Evolutionary conservation across 1,284 basidiomycete genomes (phyloP).

Genomic region (Prillingera fragicola): DNA sequence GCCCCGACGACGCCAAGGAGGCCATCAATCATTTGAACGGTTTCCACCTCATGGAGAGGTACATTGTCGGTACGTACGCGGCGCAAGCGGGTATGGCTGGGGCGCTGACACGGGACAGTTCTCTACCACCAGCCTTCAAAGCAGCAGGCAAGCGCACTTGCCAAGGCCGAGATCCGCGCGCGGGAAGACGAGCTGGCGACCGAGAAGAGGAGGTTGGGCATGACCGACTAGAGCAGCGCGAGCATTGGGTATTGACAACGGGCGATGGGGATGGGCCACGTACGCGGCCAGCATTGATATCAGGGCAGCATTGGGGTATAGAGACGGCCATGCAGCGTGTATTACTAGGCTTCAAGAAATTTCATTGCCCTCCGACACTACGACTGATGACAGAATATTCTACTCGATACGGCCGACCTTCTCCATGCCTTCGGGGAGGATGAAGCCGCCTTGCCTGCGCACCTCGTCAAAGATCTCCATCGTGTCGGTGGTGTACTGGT

Average conservation of each 20-base stretch:
- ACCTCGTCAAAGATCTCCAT: conserved; percentile 47
- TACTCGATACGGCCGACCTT: conserved; percentile 19
- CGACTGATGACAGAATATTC: background rate
- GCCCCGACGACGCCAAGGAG: conserved; percentile 71
- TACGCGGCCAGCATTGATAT: no score
- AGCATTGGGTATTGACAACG: background rate
- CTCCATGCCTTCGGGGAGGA: conserved; percentile 42
- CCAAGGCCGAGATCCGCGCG: conserved; percentile 84
- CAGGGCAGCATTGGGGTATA: no score
- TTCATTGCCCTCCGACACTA: background rate
- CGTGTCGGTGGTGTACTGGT: conserved; percentile 39
- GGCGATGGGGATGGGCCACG: background rate
- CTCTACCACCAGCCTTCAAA: conserved; percentile 96
- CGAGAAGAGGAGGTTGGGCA: conserved; percentile 66
- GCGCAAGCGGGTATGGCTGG: background rate
- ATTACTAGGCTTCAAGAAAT: conserved; percentile 1
- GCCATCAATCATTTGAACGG: conserved; percentile 95
- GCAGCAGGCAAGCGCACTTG: conserved; percentile 75
- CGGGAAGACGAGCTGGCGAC: conserved; percentile 84
- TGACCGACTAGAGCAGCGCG: conserved; percentile 21
- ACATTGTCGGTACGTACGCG: conserved; percentile 67
- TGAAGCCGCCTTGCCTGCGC: conserved; percentile 39
- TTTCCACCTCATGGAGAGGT: conserved; percentile 95
- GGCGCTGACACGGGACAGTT: conserved; percentile 52
- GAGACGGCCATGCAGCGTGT: background rate